A percentile compares a stretch with the other conserved stretches of the same genome.
These are phyloP conservation scores for Betula pendula DNA, from an alignment of 306 rosid genomes.

Conservation along the genomic window DNA sequence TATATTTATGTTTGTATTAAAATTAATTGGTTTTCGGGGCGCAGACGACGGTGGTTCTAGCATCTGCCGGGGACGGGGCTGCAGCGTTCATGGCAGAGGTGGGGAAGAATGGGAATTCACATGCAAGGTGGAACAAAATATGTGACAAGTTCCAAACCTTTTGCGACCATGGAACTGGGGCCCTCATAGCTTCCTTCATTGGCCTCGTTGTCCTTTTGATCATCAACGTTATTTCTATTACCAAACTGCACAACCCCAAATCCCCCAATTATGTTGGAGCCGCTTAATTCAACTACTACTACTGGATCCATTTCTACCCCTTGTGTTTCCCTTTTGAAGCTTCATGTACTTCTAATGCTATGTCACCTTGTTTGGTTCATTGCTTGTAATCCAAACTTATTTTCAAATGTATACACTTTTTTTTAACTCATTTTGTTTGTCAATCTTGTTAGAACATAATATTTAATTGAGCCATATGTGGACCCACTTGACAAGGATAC, in stretches of 20 bases:
- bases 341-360: no score
- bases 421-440: no score
- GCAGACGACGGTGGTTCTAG: slow-evolving; percentile 58
- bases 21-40: background rate
- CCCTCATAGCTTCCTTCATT: slow-evolving; percentile 65
- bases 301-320: background rate
- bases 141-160: slow-evolving; percentile 69
- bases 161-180: slow-evolving; percentile 65
- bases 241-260: slow-evolving; percentile 51
- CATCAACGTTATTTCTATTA: slow-evolving; percentile 54
- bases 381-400: no score
- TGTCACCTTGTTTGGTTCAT: no score
- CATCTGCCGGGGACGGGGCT: slow-evolving; percentile 76
- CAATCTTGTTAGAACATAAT: no score
- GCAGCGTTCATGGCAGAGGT: slow-evolving; percentile 84
- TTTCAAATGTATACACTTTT: no score
- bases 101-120: slow-evolving; percentile 80
- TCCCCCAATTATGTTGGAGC: slow-evolving; percentile 8
- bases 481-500: no score
- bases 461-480: no score
- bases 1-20: no score
- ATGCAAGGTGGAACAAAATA: slow-evolving; percentile 87
- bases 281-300: background rate
- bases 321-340: no score
- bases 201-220: slow-evolving; percentile 65